phyloP scores from a whole-genome alignment of 352 stramenopile species.

The Pythium aristosporum region DNA sequence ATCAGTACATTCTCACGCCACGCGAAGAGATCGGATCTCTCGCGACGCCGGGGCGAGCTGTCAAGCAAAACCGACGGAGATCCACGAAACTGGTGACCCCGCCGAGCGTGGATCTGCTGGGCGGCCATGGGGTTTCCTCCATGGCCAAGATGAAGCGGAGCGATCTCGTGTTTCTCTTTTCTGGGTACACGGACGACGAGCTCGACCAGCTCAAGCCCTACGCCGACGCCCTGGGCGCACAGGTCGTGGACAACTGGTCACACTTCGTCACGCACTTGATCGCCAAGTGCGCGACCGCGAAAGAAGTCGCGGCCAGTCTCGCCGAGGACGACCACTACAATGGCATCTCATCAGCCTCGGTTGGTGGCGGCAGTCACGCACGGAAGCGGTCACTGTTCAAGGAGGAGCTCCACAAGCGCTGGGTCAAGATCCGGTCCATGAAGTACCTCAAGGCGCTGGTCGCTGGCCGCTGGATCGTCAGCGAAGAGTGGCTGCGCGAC shows the following conservation, averaged over 20 bases:
- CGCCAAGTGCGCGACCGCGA: constrained; percentile 65
- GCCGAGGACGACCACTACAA: constrained; percentile 18
- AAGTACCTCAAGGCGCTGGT: constrained; percentile 86
- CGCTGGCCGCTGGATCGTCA: constrained; percentile 82
- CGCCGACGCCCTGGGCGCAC: constrained; percentile 21
- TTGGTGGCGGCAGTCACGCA: not conserved
- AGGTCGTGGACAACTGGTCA: constrained; percentile 36
- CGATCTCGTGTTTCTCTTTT: constrained; percentile 38
- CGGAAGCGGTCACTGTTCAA: constrained; percentile 55
- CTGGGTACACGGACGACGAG: constrained; percentile 25
- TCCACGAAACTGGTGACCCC: constrained; percentile 20
- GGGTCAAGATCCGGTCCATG: constrained; percentile 83
- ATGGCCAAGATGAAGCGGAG: not conserved
- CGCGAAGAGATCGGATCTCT: constrained; percentile 26
- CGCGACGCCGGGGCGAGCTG: constrained; percentile 20
- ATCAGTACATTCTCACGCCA: constrained; percentile 29
- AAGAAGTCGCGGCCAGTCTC: constrained; percentile 32
- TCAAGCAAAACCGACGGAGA: constrained; percentile 30
- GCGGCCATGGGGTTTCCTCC: not conserved
- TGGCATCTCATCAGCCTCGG: not conserved
- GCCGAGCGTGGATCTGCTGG: constrained; percentile 29
- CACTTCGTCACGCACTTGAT: constrained; percentile 79
- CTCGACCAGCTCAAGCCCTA: constrained; percentile 22
- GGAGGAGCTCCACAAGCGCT: constrained; percentile 42
- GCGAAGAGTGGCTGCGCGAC: constrained; percentile 70